Percentiles rank a stretch among this genome's conserved stretches.
phyloP scores from a whole-genome alignment of 164 flowering plant genomes.

The Piper longum region DNA sequence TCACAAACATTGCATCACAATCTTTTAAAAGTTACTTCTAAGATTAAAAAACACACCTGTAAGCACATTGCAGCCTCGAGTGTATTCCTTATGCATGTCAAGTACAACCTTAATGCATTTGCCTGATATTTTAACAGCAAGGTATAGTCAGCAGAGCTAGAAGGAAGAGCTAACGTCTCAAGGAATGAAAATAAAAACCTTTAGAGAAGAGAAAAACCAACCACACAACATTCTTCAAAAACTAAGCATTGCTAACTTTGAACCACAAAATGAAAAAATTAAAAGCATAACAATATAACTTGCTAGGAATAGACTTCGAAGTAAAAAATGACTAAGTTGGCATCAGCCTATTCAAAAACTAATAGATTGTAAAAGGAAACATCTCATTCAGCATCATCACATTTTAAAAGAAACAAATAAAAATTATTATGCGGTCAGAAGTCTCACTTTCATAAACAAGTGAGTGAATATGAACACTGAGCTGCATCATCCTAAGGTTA shows the following conservation, averaged over 20 bases:
- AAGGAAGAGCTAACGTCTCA: not conserved
- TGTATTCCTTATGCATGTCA: constrained; percentile 78
- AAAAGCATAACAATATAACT: too few species aligned
- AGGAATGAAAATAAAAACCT: not conserved
- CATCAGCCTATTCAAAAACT: too few species aligned
- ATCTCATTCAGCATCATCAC: too few species aligned
- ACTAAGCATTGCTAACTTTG: too few species aligned
- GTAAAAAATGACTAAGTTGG: too few species aligned
- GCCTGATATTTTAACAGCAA: constrained; percentile 23
- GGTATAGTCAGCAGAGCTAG: not conserved
- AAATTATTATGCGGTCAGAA: too few species aligned
- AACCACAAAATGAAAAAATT: too few species aligned
- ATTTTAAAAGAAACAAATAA: too few species aligned
- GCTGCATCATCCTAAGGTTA: not conserved
- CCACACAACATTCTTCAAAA: too few species aligned
- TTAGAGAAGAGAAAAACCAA: not conserved
- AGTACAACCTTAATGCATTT: constrained; percentile 44
- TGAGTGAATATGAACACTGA: not conserved
- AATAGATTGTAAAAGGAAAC: too few species aligned
- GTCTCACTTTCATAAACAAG: too few species aligned
- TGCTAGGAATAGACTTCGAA: too few species aligned
- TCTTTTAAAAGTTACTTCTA: not conserved
- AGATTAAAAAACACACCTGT: constrained; percentile 35
- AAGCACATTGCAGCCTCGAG: constrained; percentile 93
- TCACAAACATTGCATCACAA: not conserved